Evolutionary conservation across 208 protist genomes (phyloP).

Genomic region (Leishmania aethiopica): DNA sequence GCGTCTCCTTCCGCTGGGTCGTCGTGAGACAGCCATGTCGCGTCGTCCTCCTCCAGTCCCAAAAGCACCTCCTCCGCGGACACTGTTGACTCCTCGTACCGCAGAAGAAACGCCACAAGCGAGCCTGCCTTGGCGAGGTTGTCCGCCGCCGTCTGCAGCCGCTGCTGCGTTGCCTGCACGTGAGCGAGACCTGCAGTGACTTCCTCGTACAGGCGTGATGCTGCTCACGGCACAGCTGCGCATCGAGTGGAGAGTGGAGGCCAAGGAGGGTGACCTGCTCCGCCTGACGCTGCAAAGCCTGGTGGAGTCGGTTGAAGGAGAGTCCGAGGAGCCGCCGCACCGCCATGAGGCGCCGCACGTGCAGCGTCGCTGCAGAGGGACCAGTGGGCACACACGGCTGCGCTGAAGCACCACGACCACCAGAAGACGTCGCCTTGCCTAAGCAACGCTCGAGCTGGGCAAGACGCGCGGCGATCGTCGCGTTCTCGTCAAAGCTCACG

Average conservation of each 20-base stretch:
- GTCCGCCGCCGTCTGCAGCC: slow-evolving; percentile 26
- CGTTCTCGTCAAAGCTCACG: slow-evolving; percentile 59
- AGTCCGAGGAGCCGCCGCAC: slow-evolving; percentile 55
- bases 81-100: slow-evolving; percentile 26
- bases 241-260: slow-evolving; percentile 63
- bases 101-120: slow-evolving; percentile 50
- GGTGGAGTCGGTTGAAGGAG: slow-evolving; percentile 61
- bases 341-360: slow-evolving; percentile 55
- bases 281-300: slow-evolving; percentile 57
- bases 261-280: slow-evolving; percentile 55
- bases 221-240: slow-evolving; percentile 57
- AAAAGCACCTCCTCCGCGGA: slow-evolving; percentile 30
- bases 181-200: slow-evolving; percentile 51
- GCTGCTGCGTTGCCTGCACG: slow-evolving; percentile 39
- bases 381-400: not conserved
- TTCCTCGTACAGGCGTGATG: slow-evolving; percentile 50
- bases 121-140: slow-evolving; percentile 37
- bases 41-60: slow-evolving; percentile 56
- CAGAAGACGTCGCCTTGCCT: not conserved
- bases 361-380: not conserved
- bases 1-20: not conserved
- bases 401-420: not conserved
- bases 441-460: slow-evolving; percentile 48
- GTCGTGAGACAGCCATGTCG: slow-evolving; percentile 37
- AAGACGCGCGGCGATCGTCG: slow-evolving; percentile 44